Conservation (phyloP, 352 stramenopile genomes). For the Peronospora tabacina region DNA sequence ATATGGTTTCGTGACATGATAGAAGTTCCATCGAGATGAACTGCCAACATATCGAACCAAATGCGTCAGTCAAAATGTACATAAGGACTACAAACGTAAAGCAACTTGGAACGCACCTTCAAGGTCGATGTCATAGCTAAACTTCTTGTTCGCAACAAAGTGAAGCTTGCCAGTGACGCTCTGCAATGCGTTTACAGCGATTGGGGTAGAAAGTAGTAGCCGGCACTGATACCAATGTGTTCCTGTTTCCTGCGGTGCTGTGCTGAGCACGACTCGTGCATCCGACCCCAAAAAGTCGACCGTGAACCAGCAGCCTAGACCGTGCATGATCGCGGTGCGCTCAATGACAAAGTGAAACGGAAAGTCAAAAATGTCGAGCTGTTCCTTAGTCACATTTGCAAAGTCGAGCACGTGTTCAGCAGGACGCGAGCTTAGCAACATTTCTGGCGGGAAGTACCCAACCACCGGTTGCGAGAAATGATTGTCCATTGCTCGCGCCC, state of each 20-base stretch:
- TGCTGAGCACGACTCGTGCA: slow-evolving; percentile 80
- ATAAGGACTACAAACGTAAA: background rate
- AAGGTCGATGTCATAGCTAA: slow-evolving; percentile 92
- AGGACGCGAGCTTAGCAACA: slow-evolving; percentile 50
- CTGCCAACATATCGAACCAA: slow-evolving; percentile 27
- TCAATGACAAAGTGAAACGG: slow-evolving; percentile 85
- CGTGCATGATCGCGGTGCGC: slow-evolving; percentile 91
- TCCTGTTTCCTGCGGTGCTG: slow-evolving; percentile 55
- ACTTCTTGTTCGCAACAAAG: slow-evolving; percentile 93
- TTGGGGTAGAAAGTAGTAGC: slow-evolving; percentile 81
- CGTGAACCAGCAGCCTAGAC: slow-evolving; percentile 98
- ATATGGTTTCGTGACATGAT: slow-evolving; percentile 82
- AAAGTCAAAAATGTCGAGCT: slow-evolving; percentile 87
- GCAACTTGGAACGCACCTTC: slow-evolving; percentile 34
- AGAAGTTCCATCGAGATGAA: slow-evolving; percentile 81
- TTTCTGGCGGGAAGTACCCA: slow-evolving; percentile 85
- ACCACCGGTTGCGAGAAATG: slow-evolving; percentile 96
- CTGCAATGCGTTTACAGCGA: slow-evolving; percentile 89
- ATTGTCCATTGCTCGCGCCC: slow-evolving; percentile 92
- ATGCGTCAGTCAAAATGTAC: slow-evolving; percentile 2
- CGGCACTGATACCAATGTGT: slow-evolving; percentile 92
- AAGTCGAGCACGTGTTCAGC: slow-evolving; percentile 86
- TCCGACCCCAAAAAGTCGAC: slow-evolving; percentile 93
- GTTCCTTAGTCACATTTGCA: slow-evolving; percentile 48
- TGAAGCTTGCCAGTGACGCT: slow-evolving; percentile 82